These are phyloP conservation scores for Penicillium pulvis DNA, from an alignment of 495 filamentous ascomycete species.

Conservation along the genomic window DNA sequence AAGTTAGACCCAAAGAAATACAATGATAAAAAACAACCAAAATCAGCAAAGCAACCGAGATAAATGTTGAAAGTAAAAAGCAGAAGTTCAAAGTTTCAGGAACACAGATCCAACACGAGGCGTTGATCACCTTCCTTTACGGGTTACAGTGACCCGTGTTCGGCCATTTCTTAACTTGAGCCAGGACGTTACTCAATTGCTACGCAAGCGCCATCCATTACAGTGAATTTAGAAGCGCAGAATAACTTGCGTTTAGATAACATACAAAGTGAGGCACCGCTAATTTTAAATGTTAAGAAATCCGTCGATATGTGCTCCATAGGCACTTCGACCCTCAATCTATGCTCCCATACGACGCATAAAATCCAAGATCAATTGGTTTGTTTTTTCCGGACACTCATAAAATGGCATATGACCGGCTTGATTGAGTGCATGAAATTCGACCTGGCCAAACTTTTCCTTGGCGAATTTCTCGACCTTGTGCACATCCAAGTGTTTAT, in stretches of 20 bases:
- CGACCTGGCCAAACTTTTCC: not conserved
- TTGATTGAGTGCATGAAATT: not conserved
- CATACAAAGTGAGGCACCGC: too few species aligned
- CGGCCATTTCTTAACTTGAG: not conserved
- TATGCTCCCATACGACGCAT: not conserved
- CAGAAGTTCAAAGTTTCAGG: not conserved
- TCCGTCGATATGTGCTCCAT: too few species aligned
- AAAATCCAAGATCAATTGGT: not conserved
- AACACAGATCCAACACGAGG: not conserved
- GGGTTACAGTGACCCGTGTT: not conserved
- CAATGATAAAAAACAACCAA: not conserved
- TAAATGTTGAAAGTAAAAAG: not conserved
- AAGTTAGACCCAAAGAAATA: not conserved
- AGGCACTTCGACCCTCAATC: too few species aligned
- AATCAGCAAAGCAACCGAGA: not conserved
- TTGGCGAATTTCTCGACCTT: not conserved
- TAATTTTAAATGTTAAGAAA: too few species aligned
- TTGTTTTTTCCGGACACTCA: not conserved
- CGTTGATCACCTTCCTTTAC: not conserved
- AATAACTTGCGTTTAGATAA: too few species aligned
- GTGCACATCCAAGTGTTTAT: constrained; percentile 1
- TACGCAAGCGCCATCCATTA: not conserved
- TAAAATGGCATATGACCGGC: constrained; percentile 2
- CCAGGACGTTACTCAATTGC: not conserved
- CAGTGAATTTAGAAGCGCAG: too few species aligned